These are phyloP conservation scores for Bremia lactucae DNA, from an alignment of 352 stramenopile genomes.

Conservation along the genomic window DNA sequence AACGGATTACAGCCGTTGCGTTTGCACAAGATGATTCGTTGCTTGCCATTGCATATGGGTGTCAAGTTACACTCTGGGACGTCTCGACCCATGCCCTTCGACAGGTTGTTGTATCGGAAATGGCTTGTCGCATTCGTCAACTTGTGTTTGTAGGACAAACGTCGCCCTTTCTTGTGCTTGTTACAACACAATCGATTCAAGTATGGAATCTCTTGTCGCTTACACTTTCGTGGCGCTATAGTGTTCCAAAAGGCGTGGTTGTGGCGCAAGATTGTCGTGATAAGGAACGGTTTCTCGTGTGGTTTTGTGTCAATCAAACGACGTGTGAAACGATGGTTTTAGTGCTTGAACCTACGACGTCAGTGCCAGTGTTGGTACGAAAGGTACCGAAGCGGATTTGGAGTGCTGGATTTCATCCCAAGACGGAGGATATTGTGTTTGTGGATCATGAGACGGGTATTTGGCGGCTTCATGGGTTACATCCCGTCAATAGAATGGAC, in stretches of 20 bases:
- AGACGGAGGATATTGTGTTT: conserved; percentile 46
- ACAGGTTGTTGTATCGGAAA: conserved; percentile 56
- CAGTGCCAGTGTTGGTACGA: conserved; percentile 39
- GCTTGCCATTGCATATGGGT: conserved; percentile 71
- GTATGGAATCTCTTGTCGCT: conserved; percentile 66
- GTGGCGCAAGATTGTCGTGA: conserved; percentile 25
- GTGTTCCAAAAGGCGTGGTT: conserved; percentile 25
- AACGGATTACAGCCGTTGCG: conserved; percentile 49
- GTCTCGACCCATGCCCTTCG: conserved; percentile 59
- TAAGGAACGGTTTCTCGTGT: conserved; percentile 50
- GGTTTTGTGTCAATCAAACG: conserved; percentile 15
- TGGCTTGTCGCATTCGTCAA: conserved; percentile 38
- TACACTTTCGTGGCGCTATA: conserved; percentile 64
- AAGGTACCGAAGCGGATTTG: conserved; percentile 25
- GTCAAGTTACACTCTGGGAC: conserved; percentile 82
- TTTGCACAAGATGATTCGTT: conserved; percentile 75
- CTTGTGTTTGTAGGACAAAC: conserved; percentile 49
- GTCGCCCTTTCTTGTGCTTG: conserved; percentile 53
- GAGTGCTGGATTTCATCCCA: conserved; percentile 48
- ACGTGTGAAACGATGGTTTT: conserved; percentile 36
- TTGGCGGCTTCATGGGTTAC: conserved; percentile 43
- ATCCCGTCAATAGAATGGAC: too few relatives aligned
- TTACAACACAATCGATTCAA: conserved; percentile 47
- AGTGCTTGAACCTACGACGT: conserved; percentile 35
- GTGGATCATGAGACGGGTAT: conserved; percentile 44